Conservation (phyloP, 2,329 filamentous ascomycete genomes). For the Shiraia bambusicola region DNA sequence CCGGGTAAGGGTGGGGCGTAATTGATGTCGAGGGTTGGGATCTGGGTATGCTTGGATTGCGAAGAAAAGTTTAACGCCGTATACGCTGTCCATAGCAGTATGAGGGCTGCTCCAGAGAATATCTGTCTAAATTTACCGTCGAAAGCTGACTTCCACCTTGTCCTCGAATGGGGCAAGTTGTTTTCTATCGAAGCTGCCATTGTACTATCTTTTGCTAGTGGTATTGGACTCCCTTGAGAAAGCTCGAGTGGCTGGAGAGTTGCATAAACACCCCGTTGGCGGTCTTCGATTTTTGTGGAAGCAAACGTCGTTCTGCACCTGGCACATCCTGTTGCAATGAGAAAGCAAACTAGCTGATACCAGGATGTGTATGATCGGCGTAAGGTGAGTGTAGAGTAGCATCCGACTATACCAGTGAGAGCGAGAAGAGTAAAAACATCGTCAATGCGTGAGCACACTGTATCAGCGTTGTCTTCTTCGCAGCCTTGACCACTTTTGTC, state of each 20-base stretch:
- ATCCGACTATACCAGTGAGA: constrained; percentile 17
- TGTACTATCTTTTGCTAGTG: constrained; percentile 5
- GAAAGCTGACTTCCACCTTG: neutral
- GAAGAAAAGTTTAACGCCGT: constrained; percentile 19
- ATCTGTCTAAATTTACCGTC: neutral
- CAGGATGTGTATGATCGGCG: constrained; percentile 27
- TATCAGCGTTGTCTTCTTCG: neutral
- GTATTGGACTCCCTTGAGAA: neutral
- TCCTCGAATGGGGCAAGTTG: neutral
- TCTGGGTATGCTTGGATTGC: constrained; percentile 2
- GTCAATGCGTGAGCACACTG: neutral
- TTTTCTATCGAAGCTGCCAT: constrained; percentile 3
- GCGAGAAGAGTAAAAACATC: constrained; percentile 10
- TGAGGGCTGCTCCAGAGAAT: constrained; percentile 1
- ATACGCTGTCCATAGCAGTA: constrained; percentile 19
- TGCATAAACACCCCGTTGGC: neutral
- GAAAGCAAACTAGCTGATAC: constrained; percentile 17
- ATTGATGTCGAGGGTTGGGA: constrained; percentile 13
- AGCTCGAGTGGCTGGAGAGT: neutral
- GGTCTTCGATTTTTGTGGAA: neutral
- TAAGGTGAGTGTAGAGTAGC: constrained; percentile 12
- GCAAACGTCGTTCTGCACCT: constrained; percentile 3
- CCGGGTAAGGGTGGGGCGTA: constrained; percentile 23
- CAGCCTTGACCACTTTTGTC: neutral
- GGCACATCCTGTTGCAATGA: constrained; percentile 13